Evolutionary conservation across 495 filamentous ascomycete genomes (phyloP).

Genomic region (Lophiotrema nucula): DNA sequence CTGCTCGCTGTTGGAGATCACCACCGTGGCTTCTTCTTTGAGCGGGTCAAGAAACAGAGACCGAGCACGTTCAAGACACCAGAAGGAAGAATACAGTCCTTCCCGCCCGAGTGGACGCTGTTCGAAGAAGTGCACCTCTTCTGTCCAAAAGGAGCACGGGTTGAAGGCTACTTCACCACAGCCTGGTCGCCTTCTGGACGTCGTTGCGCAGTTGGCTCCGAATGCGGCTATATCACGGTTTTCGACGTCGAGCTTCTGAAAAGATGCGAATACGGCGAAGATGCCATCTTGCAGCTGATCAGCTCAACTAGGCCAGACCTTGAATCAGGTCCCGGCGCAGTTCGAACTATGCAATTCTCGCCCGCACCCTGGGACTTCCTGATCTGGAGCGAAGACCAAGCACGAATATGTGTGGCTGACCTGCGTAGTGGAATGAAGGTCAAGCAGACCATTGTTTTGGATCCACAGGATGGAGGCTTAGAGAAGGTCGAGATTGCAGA

Average conservation of each 20-base stretch:
- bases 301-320: slow-evolving; percentile 43
- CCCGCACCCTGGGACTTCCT: slow-evolving; percentile 88
- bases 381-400: slow-evolving; percentile 89
- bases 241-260: slow-evolving; percentile 58
- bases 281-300: slow-evolving; percentile 49
- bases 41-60: slow-evolving; percentile 38
- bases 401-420: slow-evolving; percentile 80
- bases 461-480: slow-evolving; percentile 53
- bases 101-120: slow-evolving; percentile 35
- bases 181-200: slow-evolving; percentile 69
- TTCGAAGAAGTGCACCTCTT: slow-evolving; percentile 36
- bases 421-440: slow-evolving; percentile 71
- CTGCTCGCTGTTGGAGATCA: slow-evolving; percentile 85
- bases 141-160: slow-evolving; percentile 21
- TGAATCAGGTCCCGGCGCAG: slow-evolving; percentile 62
- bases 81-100: slow-evolving; percentile 11
- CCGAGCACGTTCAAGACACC: slow-evolving; percentile 21
- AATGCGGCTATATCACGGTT: slow-evolving; percentile 68
- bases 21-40: slow-evolving; percentile 77
- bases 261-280: slow-evolving; percentile 39
- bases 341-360: slow-evolving; percentile 87
- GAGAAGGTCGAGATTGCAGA: slow-evolving; percentile 42
- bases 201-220: slow-evolving; percentile 68
- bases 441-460: slow-evolving; percentile 70
- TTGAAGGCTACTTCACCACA: slow-evolving; percentile 61